Conservation (phyloP, 2,329 filamentous ascomycete genomes). For the Gaeumannomyces sp. region DNA sequence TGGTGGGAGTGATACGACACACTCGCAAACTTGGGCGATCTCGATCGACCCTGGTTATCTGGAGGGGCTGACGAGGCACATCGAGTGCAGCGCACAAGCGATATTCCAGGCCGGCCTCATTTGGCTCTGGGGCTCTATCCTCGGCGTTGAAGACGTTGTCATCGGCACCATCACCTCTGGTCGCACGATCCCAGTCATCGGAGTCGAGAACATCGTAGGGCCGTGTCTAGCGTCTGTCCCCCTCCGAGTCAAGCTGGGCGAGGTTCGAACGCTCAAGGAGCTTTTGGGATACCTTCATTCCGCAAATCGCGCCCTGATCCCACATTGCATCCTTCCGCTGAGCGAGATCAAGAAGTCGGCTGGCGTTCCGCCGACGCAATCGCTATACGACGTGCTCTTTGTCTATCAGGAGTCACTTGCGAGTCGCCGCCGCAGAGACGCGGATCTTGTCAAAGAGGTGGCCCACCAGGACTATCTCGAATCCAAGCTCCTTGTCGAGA, state of each 20-base stretch:
- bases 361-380: conserved; percentile 45
- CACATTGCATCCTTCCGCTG: conserved; percentile 58
- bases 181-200: conserved; percentile 62
- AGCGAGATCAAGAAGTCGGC: conserved; percentile 61
- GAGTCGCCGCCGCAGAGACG: conserved; percentile 12
- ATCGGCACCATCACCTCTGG: conserved; percentile 81
- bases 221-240: conserved; percentile 76
- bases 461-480: conserved; percentile 67
- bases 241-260: conserved; percentile 54
- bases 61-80: conserved; percentile 28
- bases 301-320: conserved; percentile 58
- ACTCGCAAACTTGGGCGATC: conserved; percentile 19
- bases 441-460: conserved; percentile 40
- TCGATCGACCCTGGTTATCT: conserved; percentile 28
- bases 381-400: conserved; percentile 71
- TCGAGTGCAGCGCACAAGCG: conserved; percentile 57
- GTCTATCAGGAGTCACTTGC: conserved; percentile 74
- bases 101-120: conserved; percentile 69
- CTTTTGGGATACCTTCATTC: conserved; percentile 59
- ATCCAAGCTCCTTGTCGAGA: conserved; percentile 68
- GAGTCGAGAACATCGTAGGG: conserved; percentile 68
- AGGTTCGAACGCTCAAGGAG: conserved; percentile 47
- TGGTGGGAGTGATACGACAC: conserved; percentile 16
- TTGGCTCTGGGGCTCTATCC: conserved; percentile 59
- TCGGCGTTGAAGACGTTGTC: conserved; percentile 59